Evolutionary conservation across 2,329 filamentous ascomycete genomes (phyloP).

Genomic region (Tolypocladium nubicola): DNA sequence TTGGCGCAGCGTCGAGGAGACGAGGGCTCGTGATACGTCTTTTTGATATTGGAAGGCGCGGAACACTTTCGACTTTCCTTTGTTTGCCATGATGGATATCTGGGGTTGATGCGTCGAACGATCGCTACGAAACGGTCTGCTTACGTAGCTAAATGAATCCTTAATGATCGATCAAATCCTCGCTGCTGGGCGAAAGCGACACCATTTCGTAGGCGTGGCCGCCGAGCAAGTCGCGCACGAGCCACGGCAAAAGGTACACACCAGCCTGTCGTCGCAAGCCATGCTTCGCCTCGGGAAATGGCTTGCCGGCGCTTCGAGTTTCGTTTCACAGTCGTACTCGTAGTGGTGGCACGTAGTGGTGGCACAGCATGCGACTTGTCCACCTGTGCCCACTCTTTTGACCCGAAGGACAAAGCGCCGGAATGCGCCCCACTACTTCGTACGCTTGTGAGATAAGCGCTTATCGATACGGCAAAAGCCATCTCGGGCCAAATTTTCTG

Average conservation of each 20-base stretch:
- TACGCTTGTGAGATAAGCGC: not conserved
- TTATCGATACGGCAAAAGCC: slow-evolving; percentile 1
- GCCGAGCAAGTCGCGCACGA: not conserved
- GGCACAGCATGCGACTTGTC: not conserved
- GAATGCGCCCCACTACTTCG: not conserved
- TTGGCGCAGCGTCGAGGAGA: slow-evolving; percentile 18
- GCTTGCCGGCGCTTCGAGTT: not conserved
- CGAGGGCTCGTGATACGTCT: slow-evolving; percentile 24
- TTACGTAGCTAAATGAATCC: slow-evolving; percentile 28
- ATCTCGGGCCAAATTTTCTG: slow-evolving; percentile 1
- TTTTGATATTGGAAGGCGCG: slow-evolving; percentile 29
- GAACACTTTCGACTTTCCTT: slow-evolving; percentile 26
- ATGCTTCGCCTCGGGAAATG: not conserved
- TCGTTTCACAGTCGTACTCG: not conserved
- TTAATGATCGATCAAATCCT: slow-evolving; percentile 16
- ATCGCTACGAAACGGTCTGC: slow-evolving; percentile 23
- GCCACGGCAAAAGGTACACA: not conserved
- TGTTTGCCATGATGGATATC: slow-evolving; percentile 26
- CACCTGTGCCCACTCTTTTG: not conserved
- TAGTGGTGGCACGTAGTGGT: no score
- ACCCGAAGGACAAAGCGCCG: not conserved
- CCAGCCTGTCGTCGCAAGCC: not conserved
- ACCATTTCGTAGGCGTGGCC: not conserved
- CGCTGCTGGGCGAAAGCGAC: not conserved
- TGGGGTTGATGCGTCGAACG: slow-evolving; percentile 25